Conservation (phyloP, 148 eudicot species). For the Arctostaphylos glauca region DNA sequence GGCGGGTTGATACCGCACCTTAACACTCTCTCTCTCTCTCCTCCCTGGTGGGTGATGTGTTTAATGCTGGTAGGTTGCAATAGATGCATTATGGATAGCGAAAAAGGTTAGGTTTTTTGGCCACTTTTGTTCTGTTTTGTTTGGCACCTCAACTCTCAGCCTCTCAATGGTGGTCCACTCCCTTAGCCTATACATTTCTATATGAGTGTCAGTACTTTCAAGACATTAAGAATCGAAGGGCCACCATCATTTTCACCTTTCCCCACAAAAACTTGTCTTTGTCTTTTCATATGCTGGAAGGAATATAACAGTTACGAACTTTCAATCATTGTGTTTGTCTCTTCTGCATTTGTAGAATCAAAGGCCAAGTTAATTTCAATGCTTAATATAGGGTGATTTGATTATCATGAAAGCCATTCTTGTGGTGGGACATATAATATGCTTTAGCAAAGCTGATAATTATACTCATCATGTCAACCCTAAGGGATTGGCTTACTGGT, state of each 20-base stretch:
- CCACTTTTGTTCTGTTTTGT: neutral
- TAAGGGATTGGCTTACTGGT: too few relatives aligned
- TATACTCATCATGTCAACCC: too few relatives aligned
- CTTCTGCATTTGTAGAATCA: neutral
- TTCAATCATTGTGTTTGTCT: neutral
- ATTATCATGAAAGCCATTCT: neutral
- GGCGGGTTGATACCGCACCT: too few relatives aligned
- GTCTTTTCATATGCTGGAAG: too few relatives aligned
- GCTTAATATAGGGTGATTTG: neutral
- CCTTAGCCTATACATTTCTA: neutral
- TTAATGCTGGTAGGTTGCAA: constrained; percentile 10
- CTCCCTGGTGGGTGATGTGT: neutral
- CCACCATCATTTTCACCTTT: neutral
- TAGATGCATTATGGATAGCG: neutral
- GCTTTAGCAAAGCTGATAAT: neutral
- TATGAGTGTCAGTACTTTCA: neutral
- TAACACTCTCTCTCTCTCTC: neutral
- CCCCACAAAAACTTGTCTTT: neutral
- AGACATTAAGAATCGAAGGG: neutral
- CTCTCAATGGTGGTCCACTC: neutral
- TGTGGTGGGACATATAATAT: neutral
- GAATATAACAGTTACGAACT: neutral
- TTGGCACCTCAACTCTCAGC: neutral
- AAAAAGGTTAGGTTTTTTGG: neutral
- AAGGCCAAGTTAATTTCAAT: neutral